Evolutionary conservation across 495 filamentous ascomycete species (phyloP).

Genomic region (Xylaria castorea): DNA sequence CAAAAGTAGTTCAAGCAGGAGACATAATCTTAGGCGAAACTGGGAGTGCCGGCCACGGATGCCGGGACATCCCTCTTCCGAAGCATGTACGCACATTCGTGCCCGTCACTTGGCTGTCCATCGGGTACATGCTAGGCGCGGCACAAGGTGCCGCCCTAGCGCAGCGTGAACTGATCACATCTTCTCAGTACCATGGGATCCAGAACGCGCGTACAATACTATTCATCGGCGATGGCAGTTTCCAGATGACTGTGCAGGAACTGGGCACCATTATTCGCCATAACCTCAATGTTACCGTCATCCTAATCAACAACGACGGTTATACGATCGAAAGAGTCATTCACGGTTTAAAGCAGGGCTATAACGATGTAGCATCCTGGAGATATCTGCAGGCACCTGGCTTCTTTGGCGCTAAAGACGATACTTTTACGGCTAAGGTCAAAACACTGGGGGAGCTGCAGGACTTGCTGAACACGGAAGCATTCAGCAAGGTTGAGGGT

Average conservation of each 20-base stretch:
- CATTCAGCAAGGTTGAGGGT: slow-evolving; percentile 54
- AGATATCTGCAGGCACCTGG: slow-evolving; percentile 65
- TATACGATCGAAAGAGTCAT: slow-evolving; percentile 72
- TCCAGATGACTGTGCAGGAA: slow-evolving; percentile 79
- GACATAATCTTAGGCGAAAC: slow-evolving; percentile 81
- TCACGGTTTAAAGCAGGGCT: slow-evolving; percentile 67
- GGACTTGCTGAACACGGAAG: slow-evolving; percentile 62
- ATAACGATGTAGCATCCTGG: slow-evolving; percentile 78
- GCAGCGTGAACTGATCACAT: slow-evolving; percentile 57
- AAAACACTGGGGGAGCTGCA: slow-evolving; percentile 68
- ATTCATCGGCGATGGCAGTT: slow-evolving; percentile 79
- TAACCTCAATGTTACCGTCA: slow-evolving; percentile 73
- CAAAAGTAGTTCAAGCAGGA: slow-evolving; percentile 68
- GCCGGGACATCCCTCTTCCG: slow-evolving; percentile 76
- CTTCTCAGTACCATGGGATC: slow-evolving; percentile 22
- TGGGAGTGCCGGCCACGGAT: slow-evolving; percentile 78
- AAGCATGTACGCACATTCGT: slow-evolving; percentile 68
- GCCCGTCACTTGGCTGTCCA: slow-evolving; percentile 78
- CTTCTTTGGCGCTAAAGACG: slow-evolving; percentile 64
- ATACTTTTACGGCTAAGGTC: slow-evolving; percentile 64
- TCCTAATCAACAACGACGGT: slow-evolving; percentile 67
- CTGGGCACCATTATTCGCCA: slow-evolving; percentile 76
- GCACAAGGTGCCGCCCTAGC: slow-evolving; percentile 71
- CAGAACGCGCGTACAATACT: slow-evolving; percentile 65
- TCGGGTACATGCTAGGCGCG: slow-evolving; percentile 74